Evolutionary conservation across 306 rosid genomes (phyloP).

Genomic region (Casuarina cunninghamiana): DNA sequence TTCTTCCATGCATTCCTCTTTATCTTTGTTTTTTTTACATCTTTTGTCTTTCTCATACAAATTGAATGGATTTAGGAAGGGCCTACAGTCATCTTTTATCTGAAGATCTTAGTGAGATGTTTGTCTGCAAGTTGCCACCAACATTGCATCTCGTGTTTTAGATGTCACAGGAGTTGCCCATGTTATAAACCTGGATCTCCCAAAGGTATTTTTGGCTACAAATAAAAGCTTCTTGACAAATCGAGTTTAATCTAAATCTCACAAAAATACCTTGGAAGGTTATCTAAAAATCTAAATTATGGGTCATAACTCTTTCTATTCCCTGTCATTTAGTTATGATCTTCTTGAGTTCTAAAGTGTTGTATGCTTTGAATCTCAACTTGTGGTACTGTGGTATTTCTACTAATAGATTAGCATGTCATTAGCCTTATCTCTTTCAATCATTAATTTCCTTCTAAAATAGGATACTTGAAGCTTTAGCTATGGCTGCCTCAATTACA

Average conservation of each 20-base stretch:
- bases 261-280: slow-evolving; percentile 9
- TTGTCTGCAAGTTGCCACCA: slow-evolving; percentile 73
- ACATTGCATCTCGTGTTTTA: slow-evolving; percentile 90
- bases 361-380: slow-evolving; percentile 1
- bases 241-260: slow-evolving; percentile 25
- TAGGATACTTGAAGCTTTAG: slow-evolving; percentile 68
- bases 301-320: slow-evolving; percentile 23
- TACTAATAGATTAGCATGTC: slow-evolving; percentile 42
- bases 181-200: slow-evolving; percentile 88
- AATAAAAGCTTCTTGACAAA: slow-evolving; percentile 16
- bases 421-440: slow-evolving; percentile 44
- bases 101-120: slow-evolving; percentile 20
- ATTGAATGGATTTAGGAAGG: slow-evolving; percentile 7
- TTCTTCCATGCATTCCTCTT: background rate
- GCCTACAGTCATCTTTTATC: background rate
- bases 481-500: slow-evolving; percentile 81
- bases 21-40: background rate
- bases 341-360: slow-evolving; percentile 2
- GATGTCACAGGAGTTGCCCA: slow-evolving; percentile 92
- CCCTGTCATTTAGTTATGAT: background rate
- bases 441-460: slow-evolving; percentile 57
- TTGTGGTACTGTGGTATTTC: slow-evolving; percentile 26
- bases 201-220: slow-evolving; percentile 58
- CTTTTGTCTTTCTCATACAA: background rate
- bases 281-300: slow-evolving; percentile 28